Evolutionary conservation across 441 rosid species (phyloP).

Genomic region (Theobroma grandiflorum): DNA sequence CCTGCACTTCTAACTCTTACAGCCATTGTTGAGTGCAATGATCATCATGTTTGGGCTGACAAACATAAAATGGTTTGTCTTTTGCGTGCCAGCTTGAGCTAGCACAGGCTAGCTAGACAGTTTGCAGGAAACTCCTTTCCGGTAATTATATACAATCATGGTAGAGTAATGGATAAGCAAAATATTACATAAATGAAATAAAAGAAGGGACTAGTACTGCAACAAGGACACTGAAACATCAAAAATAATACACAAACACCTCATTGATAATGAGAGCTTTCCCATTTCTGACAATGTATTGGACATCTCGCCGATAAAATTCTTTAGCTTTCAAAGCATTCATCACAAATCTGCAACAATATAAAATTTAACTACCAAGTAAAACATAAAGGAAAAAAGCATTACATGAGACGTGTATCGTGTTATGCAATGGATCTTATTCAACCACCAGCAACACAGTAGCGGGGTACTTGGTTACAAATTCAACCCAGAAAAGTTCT

Average conservation of each 20-base stretch:
- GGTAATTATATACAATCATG: conserved; percentile 3
- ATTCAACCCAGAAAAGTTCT: conserved; percentile 4
- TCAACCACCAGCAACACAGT: conserved; percentile 7
- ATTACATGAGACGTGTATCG: background rate
- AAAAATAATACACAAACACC: conserved; percentile 45
- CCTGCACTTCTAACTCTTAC: background rate
- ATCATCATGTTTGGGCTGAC: conserved; percentile 12
- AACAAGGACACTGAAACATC: conserved; percentile 21
- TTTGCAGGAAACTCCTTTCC: conserved; percentile 7
- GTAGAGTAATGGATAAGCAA: background rate
- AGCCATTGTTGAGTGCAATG: background rate
- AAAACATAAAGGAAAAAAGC: conserved; percentile 23
- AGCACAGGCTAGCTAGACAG: conserved; percentile 7
- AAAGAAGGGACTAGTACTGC: conserved; percentile 12
- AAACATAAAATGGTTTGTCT: conserved; percentile 3
- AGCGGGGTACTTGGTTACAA: background rate
- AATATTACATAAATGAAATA: background rate
- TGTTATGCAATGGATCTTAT: conserved; percentile 2
- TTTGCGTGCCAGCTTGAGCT: background rate
- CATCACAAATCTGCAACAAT: conserved; percentile 81
- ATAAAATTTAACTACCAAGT: conserved; percentile 26
- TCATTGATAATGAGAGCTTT: conserved; percentile 94
- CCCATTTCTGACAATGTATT: conserved; percentile 91
- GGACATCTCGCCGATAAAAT: conserved; percentile 91
- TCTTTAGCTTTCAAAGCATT: conserved; percentile 98